Conservation (phyloP, 352 stramenopile genomes). For the Poterioochromonas sp. region DNA sequence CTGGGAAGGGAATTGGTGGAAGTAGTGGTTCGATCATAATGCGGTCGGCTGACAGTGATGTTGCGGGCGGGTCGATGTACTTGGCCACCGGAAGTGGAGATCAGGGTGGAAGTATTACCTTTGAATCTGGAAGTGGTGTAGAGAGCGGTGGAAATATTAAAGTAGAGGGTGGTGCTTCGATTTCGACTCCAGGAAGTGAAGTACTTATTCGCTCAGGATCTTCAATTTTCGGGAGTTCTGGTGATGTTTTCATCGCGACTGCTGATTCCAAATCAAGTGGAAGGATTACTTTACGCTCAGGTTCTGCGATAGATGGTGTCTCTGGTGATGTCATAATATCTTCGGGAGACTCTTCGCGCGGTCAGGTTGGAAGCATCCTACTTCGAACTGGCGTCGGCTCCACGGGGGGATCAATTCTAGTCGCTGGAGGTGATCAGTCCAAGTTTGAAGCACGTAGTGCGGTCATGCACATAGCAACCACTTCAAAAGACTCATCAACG, state of each 20-base stretch:
- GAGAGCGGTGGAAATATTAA: constrained; percentile 2
- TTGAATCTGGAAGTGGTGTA: no score
- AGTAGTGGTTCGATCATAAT: no score
- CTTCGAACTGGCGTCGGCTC: constrained; percentile 33
- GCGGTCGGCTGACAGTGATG: no score
- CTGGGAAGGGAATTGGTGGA: not conserved
- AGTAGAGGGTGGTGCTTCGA: not conserved
- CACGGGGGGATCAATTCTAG: no score
- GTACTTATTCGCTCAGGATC: constrained; percentile 33
- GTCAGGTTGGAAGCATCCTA: constrained; percentile 23
- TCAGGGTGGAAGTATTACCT: no score
- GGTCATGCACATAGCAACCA: no score
- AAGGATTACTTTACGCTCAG: constrained; percentile 14
- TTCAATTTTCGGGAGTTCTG: constrained; percentile 37
- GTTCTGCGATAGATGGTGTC: constrained; percentile 35
- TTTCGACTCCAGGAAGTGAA: not conserved
- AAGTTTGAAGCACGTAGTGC: no score
- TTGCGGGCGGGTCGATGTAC: no score
- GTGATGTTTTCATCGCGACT: not conserved
- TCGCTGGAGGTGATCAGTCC: no score
- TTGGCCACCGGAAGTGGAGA: no score
- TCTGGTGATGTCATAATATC: constrained; percentile 21
- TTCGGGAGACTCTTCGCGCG: constrained; percentile 13
- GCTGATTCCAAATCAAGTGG: constrained; percentile 2
- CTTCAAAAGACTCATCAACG: no score